phyloP scores from a whole-genome alignment of 2,329 filamentous ascomycete species.

The Penicillium sp. region DNA sequence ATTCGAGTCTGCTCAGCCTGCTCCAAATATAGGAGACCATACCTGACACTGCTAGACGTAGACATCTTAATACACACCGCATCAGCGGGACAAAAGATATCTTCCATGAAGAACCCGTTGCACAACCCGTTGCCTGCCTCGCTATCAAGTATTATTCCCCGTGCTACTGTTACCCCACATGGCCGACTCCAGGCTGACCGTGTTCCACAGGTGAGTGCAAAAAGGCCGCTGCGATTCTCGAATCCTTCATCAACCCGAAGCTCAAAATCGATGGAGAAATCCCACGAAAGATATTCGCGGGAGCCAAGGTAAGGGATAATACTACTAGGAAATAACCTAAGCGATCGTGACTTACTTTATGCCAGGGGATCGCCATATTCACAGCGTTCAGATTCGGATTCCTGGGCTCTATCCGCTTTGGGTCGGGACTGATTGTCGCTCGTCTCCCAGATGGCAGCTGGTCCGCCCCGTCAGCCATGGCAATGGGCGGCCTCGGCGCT shows the following conservation, averaged over 20 bases:
- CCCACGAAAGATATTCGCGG: conserved; percentile 79
- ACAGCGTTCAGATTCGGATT: conserved; percentile 49
- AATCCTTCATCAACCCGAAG: conserved; percentile 89
- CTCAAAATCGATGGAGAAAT: conserved; percentile 97
- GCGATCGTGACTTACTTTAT: background rate
- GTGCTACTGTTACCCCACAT: background rate
- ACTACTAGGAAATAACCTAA: background rate
- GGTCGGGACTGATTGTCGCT: conserved; percentile 48
- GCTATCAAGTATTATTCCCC: conserved; percentile 1
- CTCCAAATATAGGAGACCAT: background rate
- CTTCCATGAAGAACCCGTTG: conserved; percentile 1
- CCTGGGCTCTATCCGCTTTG: conserved; percentile 47
- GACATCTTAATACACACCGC: background rate
- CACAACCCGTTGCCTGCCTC: conserved; percentile 8
- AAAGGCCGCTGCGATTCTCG: conserved; percentile 91
- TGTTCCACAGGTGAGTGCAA: conserved; percentile 76
- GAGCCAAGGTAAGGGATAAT: conserved; percentile 67
- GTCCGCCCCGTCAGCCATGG: conserved; percentile 50
- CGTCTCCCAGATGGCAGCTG: conserved; percentile 46
- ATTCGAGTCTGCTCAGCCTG: background rate
- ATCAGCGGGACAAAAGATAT: background rate
- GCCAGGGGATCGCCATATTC: conserved; percentile 45
- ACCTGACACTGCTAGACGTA: background rate
- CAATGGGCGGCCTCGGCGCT: conserved; percentile 47
- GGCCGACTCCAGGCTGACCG: background rate